phyloP scores from a whole-genome alignment of 495 filamentous ascomycete genomes.

The Hypoxylon intermedium region DNA sequence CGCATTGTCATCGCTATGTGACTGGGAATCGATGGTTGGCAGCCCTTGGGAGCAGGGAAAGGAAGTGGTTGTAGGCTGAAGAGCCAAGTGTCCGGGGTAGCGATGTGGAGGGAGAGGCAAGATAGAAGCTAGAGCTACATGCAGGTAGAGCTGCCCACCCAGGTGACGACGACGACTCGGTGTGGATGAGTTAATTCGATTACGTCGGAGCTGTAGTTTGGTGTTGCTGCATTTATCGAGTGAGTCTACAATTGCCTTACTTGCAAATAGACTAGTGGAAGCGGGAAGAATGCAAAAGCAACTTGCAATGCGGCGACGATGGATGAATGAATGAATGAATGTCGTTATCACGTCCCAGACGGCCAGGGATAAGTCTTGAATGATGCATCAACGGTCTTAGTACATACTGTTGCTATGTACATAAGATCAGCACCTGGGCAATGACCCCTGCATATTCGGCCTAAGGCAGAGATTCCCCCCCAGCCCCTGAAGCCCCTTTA shows the following conservation, averaged over 20 bases:
- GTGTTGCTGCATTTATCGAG: neutral
- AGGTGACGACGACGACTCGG: neutral
- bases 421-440: constrained; percentile 19
- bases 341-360: constrained; percentile 20
- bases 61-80: neutral
- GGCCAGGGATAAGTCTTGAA: constrained; percentile 25
- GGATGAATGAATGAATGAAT: constrained; percentile 11
- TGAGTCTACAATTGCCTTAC: neutral
- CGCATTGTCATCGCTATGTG: constrained; percentile 29
- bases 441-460: constrained; percentile 18
- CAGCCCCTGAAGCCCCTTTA: constrained; percentile 4
- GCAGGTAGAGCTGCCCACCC: no score
- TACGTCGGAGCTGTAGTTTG: neutral
- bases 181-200: constrained; percentile 6
- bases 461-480: constrained; percentile 16
- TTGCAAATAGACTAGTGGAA: constrained; percentile 1
- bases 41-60: constrained; percentile 8
- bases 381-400: constrained; percentile 25
- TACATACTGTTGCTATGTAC: no score
- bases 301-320: constrained; percentile 23
- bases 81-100: constrained; percentile 7
- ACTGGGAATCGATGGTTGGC: constrained; percentile 2
- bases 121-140: constrained; percentile 12
- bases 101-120: constrained; percentile 17
- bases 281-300: constrained; percentile 10